A percentile compares a stretch with the other conserved stretches of the same genome.
phyloP scores from a whole-genome alignment of 1,284 basidiomycete species.

The Rhodotorula sp. region DNA sequence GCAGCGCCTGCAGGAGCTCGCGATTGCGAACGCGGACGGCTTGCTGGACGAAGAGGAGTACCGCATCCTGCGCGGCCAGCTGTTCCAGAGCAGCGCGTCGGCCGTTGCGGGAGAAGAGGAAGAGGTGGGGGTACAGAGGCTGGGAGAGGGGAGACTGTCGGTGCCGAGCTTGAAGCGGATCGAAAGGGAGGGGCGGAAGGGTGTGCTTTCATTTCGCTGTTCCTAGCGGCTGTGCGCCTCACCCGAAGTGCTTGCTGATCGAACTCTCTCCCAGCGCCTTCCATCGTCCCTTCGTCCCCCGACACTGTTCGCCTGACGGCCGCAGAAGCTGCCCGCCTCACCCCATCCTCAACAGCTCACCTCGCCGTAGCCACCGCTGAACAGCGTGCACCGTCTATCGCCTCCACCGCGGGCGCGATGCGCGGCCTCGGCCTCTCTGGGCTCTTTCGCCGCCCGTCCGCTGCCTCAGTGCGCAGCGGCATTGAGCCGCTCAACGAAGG shows the following conservation, averaged over 20 bases:
- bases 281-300: too few relatives aligned
- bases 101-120: not conserved
- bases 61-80: slow-evolving; percentile 35
- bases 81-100: slow-evolving; percentile 32
- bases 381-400: not conserved
- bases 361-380: not conserved
- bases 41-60: slow-evolving; percentile 47
- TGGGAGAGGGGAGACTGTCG: not conserved
- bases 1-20: slow-evolving; percentile 42
- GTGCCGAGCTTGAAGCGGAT: not conserved
- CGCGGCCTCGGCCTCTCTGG: not conserved
- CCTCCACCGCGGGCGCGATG: not conserved
- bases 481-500: not conserved
- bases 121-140: not conserved
- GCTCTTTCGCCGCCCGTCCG: slow-evolving; percentile 2
- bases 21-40: slow-evolving; percentile 42
- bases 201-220: not conserved
- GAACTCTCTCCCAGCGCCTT: not conserved
- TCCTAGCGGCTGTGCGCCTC: not conserved
- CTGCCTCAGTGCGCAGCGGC: not conserved
- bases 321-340: not conserved
- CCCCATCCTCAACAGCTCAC: not conserved
- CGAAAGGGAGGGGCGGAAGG: not conserved
- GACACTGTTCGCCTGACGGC: not conserved
- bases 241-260: not conserved